Conservation (phyloP, 2,329 filamentous ascomycete genomes). For the Fusarium torreyae region DNA sequence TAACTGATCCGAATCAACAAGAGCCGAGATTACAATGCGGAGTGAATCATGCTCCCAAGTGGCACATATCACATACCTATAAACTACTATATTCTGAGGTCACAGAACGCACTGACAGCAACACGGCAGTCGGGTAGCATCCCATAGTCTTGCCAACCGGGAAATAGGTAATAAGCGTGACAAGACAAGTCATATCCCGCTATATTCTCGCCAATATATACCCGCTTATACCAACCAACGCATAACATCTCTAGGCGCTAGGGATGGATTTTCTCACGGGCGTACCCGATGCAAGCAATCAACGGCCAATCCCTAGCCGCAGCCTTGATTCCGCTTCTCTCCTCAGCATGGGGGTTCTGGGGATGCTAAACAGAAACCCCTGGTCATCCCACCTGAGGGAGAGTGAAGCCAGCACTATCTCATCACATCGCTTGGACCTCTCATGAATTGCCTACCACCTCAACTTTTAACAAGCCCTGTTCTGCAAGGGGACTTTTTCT, state of each 20-base stretch:
- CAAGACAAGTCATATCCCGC: constrained; percentile 7
- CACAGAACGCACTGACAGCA: too few species aligned
- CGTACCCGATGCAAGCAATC: constrained; percentile 26
- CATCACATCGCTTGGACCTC: constrained; percentile 11
- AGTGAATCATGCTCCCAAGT: background rate
- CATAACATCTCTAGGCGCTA: constrained; percentile 10
- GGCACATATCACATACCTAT: too few species aligned
- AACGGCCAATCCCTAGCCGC: constrained; percentile 8
- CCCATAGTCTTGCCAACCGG: too few species aligned
- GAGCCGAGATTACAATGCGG: background rate
- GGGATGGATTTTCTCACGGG: background rate
- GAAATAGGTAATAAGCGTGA: background rate
- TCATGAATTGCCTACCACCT: constrained; percentile 13
- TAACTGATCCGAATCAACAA: constrained; percentile 2
- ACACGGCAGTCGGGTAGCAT: too few species aligned
- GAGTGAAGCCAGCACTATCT: background rate
- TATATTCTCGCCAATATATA: constrained; percentile 3
- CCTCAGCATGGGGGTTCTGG: background rate
- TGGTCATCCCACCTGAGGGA: background rate
- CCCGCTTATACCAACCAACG: constrained; percentile 5
- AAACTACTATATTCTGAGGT: background rate
- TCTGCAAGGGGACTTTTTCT: constrained; percentile 9
- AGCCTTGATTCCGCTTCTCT: background rate
- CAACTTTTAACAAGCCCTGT: background rate
- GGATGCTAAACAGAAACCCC: background rate